Evolutionary conservation across 2,329 filamentous ascomycete genomes (phyloP).

Genomic region (Pseudocercospora fijiensis): DNA sequence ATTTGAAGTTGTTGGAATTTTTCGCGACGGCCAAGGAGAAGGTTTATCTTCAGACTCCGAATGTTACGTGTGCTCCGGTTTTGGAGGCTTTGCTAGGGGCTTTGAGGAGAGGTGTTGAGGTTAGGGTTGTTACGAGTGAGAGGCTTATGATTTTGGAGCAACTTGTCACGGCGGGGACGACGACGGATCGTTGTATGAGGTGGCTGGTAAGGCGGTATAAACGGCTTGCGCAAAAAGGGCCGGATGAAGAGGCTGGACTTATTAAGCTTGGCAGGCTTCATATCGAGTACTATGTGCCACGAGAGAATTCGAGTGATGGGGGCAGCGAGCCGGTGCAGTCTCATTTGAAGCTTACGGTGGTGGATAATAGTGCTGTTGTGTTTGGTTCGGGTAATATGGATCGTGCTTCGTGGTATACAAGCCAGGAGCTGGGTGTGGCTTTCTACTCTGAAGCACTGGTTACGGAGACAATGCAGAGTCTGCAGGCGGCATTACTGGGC

Average conservation of each 20-base stretch:
- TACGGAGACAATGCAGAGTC: slow-evolving; percentile 13
- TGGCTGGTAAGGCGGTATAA: slow-evolving; percentile 59
- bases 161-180: slow-evolving; percentile 74
- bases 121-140: slow-evolving; percentile 46
- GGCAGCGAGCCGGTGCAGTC: slow-evolving; percentile 62
- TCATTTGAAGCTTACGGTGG: slow-evolving; percentile 74
- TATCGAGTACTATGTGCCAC: slow-evolving; percentile 58
- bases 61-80: slow-evolving; percentile 68
- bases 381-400: slow-evolving; percentile 83
- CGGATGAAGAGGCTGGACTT: slow-evolving; percentile 46
- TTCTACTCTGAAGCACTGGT: slow-evolving; percentile 49
- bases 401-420: slow-evolving; percentile 81
- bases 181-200: slow-evolving; percentile 64
- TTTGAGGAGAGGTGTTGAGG: slow-evolving; percentile 64
- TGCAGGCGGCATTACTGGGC: slow-evolving; percentile 26
- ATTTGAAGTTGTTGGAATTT: slow-evolving; percentile 61
- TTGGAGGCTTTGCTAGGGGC: slow-evolving; percentile 62
- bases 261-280: slow-evolving; percentile 52
- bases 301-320: slow-evolving; percentile 23
- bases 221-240: slow-evolving; percentile 30
- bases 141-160: slow-evolving; percentile 64
- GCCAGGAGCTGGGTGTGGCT: slow-evolving; percentile 74
- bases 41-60: slow-evolving; percentile 74
- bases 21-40: slow-evolving; percentile 57
- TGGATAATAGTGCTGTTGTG: slow-evolving; percentile 67